phyloP scores from a whole-genome alignment of 1,284 basidiomycete species.

The Cryptococcus sp. region DNA sequence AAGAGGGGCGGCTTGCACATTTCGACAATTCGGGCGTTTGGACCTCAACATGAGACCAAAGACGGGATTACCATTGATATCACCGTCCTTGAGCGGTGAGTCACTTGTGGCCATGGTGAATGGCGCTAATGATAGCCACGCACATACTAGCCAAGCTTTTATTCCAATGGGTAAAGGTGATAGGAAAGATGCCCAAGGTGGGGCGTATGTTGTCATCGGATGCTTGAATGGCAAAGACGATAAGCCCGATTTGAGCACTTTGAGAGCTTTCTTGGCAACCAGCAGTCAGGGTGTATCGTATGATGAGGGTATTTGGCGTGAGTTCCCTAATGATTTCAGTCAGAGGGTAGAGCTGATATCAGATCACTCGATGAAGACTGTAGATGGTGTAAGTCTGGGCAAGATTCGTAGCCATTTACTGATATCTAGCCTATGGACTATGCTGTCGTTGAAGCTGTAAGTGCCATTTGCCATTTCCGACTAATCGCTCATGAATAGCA shows the following conservation, averaged over 20 bases:
- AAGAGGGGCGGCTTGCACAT: constrained; percentile 54
- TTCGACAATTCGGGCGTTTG: constrained; percentile 60
- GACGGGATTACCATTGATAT: constrained; percentile 53
- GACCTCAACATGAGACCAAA: neutral
- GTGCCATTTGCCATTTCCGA: neutral
- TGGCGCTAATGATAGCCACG: constrained; percentile 19
- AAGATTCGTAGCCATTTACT: constrained; percentile 7
- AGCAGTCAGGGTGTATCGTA: constrained; percentile 80
- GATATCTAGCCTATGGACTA: constrained; percentile 64
- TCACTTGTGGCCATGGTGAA: neutral
- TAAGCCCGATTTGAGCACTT: constrained; percentile 64
- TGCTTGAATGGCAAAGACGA: constrained; percentile 68
- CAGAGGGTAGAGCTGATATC: neutral
- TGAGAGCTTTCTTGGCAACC: constrained; percentile 75
- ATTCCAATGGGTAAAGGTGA: constrained; percentile 68
- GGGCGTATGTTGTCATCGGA: constrained; percentile 74
- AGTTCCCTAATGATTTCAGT: constrained; percentile 47
- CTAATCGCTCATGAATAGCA: constrained; percentile 46
- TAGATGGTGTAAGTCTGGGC: constrained; percentile 63
- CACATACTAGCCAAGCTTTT: constrained; percentile 65
- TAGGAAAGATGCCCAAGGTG: constrained; percentile 50
- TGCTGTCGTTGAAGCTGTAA: constrained; percentile 67
- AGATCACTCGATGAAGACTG: constrained; percentile 81
- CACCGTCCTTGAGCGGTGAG: constrained; percentile 36
- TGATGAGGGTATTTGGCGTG: constrained; percentile 78